A percentile compares a stretch with the other conserved stretches of the same genome.
Conservation (phyloP, 257 asterid species). For the Scutellaria baicalensis region DNA sequence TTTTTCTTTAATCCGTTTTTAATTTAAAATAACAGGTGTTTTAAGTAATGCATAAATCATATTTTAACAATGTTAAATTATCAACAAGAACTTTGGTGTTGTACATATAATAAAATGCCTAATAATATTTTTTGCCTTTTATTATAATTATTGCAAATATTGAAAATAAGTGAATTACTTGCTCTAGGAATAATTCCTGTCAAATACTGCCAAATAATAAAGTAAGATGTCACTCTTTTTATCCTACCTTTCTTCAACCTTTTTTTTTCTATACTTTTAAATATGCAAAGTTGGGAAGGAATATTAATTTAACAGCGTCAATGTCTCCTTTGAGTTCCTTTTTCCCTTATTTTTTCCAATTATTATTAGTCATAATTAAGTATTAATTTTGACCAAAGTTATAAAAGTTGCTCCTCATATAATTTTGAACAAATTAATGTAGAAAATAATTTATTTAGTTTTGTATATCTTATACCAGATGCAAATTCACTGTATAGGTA, state of each 20-base stretch:
- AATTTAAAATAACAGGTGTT: too few species aligned
- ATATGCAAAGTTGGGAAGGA: slow-evolving; percentile 33
- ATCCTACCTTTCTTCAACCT: slow-evolving; percentile 18
- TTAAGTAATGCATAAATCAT: too few species aligned
- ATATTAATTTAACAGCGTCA: slow-evolving; percentile 20
- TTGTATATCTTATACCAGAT: too few species aligned
- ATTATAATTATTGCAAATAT: background rate
- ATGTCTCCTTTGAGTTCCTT: background rate
- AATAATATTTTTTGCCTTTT: background rate
- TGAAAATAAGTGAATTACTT: background rate
- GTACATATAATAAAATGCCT: background rate
- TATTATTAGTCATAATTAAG: background rate
- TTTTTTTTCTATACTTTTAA: slow-evolving; percentile 20
- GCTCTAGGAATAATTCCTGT: slow-evolving; percentile 7
- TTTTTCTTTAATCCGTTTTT: too few species aligned
- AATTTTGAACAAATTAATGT: too few species aligned
- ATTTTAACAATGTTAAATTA: too few species aligned
- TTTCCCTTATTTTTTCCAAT: background rate
- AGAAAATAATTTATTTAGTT: too few species aligned
- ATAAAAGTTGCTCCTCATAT: too few species aligned
- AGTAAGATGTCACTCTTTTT: slow-evolving; percentile 22
- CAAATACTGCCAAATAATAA: slow-evolving; percentile 21
- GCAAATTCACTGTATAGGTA: too few species aligned
- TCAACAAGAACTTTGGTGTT: background rate
- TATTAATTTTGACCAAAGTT: too few species aligned